A percentile compares a stretch with the other conserved stretches of the same genome.
These are phyloP conservation scores for Cladophialophora psammophila DNA, from an alignment of 2,329 filamentous ascomycete genomes.

Conservation along the genomic window DNA sequence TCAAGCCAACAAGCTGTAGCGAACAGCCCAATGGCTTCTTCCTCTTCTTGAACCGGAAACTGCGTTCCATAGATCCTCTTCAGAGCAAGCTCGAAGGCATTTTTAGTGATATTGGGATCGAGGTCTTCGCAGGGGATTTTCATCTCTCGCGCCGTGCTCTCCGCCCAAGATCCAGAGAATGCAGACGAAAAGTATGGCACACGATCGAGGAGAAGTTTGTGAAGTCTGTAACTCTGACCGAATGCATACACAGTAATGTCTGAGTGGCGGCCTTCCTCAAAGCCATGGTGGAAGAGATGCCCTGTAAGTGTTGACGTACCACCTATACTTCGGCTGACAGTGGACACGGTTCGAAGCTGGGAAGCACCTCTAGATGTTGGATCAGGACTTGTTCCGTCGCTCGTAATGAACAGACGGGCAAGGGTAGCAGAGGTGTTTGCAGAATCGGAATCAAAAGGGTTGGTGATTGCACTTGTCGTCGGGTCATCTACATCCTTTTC, in stretches of 20 bases:
- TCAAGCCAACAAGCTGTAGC: conserved; percentile 66
- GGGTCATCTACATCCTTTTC: conserved; percentile 48
- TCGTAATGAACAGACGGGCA: conserved; percentile 43
- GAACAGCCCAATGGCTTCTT: conserved; percentile 62
- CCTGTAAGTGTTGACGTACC: conserved; percentile 55
- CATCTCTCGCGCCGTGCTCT: conserved; percentile 61
- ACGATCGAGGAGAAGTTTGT: conserved; percentile 63
- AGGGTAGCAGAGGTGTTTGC: conserved; percentile 43
- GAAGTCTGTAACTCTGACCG: conserved; percentile 59
- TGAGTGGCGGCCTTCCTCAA: conserved; percentile 60
- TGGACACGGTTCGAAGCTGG: conserved; percentile 40
- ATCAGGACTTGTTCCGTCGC: conserved; percentile 37
- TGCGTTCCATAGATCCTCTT: conserved; percentile 62
- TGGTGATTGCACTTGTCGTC: conserved; percentile 29
- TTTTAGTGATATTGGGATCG: conserved; percentile 61
- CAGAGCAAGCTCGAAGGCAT: conserved; percentile 62
- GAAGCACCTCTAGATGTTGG: conserved; percentile 42
- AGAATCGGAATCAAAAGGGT: conserved; percentile 28
- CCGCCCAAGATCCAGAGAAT: conserved; percentile 63
- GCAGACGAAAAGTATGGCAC: conserved; percentile 64
- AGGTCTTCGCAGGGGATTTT: conserved; percentile 62
- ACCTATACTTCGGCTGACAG: conserved; percentile 37
- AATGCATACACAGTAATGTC: conserved; percentile 64
- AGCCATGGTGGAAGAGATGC: conserved; percentile 61
- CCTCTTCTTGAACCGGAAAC: conserved; percentile 58